A percentile compares a stretch with the other conserved stretches of the same genome.
Evolutionary conservation across 2,329 filamentous ascomycete species (phyloP).

Genomic region (Fusarium cyanostomum): DNA sequence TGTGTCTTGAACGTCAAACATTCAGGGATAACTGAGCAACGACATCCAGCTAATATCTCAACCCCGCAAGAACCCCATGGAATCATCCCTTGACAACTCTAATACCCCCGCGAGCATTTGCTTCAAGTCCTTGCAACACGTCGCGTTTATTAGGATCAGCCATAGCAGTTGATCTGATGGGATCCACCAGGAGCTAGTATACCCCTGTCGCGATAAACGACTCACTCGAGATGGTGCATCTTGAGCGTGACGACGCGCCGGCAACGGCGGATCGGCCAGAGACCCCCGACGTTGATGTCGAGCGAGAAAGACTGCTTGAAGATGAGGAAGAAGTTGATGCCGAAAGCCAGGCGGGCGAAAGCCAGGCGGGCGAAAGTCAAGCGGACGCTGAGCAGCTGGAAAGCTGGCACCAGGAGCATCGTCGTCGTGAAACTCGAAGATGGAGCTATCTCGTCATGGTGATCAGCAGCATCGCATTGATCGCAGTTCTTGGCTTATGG

Average conservation of each 20-base stretch:
- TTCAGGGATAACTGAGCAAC: constrained; percentile 23
- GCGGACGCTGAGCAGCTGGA: constrained; percentile 31
- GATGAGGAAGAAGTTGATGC: constrained; percentile 14
- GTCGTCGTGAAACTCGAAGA: constrained; percentile 28
- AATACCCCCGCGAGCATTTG: background rate
- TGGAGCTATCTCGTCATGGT: constrained; percentile 38
- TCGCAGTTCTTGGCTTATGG: constrained; percentile 31
- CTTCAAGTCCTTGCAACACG: background rate
- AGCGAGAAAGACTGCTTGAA: constrained; percentile 21
- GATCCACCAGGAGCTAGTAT: background rate
- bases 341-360: too few relatives aligned
- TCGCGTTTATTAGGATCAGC: background rate
- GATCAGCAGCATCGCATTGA: constrained; percentile 26
- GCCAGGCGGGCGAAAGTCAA: too few relatives aligned
- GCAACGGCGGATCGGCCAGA: constrained; percentile 15
- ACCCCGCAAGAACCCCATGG: background rate
- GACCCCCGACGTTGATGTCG: constrained; percentile 22
- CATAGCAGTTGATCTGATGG: constrained; percentile 12
- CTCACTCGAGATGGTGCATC: constrained; percentile 26
- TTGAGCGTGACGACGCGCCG: constrained; percentile 27
- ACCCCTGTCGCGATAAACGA: constrained; percentile 28
- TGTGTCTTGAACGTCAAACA: constrained; percentile 19
- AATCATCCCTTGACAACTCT: background rate
- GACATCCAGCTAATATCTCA: background rate
- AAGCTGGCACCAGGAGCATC: constrained; percentile 31